Evolutionary conservation across 2,329 filamentous ascomycete genomes (phyloP), one percentile per base, ranked within the genome.

Genomic region (Mycosphaerella arachidis): DNA sequence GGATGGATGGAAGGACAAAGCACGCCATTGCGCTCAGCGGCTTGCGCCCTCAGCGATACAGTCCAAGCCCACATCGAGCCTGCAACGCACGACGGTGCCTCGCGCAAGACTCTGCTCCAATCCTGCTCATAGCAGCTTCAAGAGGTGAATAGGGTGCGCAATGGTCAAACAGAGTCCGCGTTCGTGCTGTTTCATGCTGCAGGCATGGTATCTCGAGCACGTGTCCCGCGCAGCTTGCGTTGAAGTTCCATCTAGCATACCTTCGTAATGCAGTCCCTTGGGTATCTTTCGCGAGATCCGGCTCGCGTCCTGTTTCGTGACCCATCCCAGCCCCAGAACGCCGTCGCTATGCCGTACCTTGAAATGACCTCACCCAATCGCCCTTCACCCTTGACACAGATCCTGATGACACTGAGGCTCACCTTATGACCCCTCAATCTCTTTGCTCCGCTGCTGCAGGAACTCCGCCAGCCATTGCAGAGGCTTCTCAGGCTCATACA

Each of bases 401-500:
- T 43, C 13, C 13, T 43, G 40, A 43, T 43, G 16, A 43, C 40
- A 8, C 13, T 43, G 40, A 7, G 12, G 20, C 24, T 20, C 20
- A 9, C 50, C 45, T 60, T 24, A 55, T 52, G 52, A 67, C 9
- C 78, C 78, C 64, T 82, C 79, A 31, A 81, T 69, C 70, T 81
- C 79, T 51, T 69, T 72, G 68, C 79, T 81, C 67, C 77, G 76
- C 63, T 76, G 70, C 57, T 73, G 74, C 63, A 82, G 65, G 67
- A 78, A 82, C 54, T 81, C 77, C 18, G 76, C 74, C 57, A 82
- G 67, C 73, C 76, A 81, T 64, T 77, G 74, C 58, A 82, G 63
- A 58, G 79, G 79, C 68, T 81, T 81, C 63, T 81, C 79, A 0
- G 79, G 79, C 74, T 81, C 78, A 55, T 76, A 70, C n/a, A 76